Evolutionary conservation across 1,284 basidiomycete genomes (phyloP), one percentile per base, ranked within the genome.

Genomic region (Veloporphyrellus conicus): DNA sequence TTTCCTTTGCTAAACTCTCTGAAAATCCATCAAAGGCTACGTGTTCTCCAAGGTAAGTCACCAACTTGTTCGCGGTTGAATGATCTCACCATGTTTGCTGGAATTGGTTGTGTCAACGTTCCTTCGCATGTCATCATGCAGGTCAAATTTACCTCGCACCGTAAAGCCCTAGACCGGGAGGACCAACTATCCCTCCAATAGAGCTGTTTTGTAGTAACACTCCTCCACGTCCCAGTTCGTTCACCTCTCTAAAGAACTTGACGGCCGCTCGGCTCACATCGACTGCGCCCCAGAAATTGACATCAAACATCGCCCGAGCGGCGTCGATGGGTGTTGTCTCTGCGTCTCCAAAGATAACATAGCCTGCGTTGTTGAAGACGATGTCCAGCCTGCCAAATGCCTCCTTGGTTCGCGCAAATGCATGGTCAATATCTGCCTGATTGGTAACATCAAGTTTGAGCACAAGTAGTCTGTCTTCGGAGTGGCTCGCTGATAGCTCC

Each of bases 11-110:
- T 3, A 58, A 36, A 15, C 37, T 33, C 28, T 47, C 40, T 15
- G 60, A 48, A 16, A 58, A 60, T 0, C 55, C 55, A 22, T 60
- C 44, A 1, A 62, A n/a, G 2, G 60, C 45, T 58, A 25, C 10
- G 20, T 22, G n/a, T 31, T 14, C n/a, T 20, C 8, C 8, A 7
- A 3, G 6, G 29, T 29, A 10, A 14, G 28, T 29, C 28, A 6
- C 28, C 28, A 29, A 10, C 6, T 29, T 29, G 28, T 29, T 11
- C 10, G 28, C 12, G 28, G 9, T 29, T 11, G 10, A 11, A 39
- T 4, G 12, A 2, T 16, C 39, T 42, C 29, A 49, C 52, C 52
- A 18, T 48, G 45, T 33, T 48, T 48, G 4, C 47, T 48, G 16
- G 23, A 3, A 27, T 15, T 10, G 3, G 25, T 11, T 4, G 12